Evolutionary conservation across 768 basidiomycete genomes (phyloP).

Genomic region (Suillus discolor): DNA sequence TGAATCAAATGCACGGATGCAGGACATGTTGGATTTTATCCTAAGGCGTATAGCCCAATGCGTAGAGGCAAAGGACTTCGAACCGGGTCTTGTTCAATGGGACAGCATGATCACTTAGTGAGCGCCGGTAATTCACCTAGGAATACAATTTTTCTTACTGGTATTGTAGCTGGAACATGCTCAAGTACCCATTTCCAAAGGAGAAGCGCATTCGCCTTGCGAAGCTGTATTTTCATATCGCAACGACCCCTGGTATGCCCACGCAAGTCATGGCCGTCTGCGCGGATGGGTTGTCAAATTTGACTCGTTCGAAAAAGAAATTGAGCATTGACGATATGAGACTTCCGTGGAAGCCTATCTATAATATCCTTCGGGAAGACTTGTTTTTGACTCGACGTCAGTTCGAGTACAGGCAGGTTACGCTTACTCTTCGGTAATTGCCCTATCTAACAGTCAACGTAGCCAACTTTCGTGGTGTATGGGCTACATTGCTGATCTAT

Average conservation of each 20-base stretch:
- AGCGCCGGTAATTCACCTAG: slow-evolving; percentile 30
- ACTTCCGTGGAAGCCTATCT: slow-evolving; percentile 82
- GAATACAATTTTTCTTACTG: slow-evolving; percentile 18
- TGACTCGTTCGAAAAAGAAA: slow-evolving; percentile 73
- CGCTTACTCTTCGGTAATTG: slow-evolving; percentile 3
- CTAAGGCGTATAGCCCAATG: slow-evolving; percentile 69
- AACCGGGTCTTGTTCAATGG: slow-evolving; percentile 80
- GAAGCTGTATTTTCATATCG: slow-evolving; percentile 78
- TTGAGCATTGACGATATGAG: slow-evolving; percentile 76
- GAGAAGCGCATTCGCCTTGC: slow-evolving; percentile 73
- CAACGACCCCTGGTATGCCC: slow-evolving; percentile 77
- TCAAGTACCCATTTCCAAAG: slow-evolving; percentile 87
- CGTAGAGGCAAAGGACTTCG: slow-evolving; percentile 80
- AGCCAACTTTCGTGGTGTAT: slow-evolving; percentile 80
- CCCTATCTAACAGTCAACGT: background rate
- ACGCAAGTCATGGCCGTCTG: slow-evolving; percentile 66
- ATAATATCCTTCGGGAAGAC: slow-evolving; percentile 67
- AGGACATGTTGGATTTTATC: slow-evolving; percentile 75
- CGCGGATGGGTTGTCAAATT: slow-evolving; percentile 59
- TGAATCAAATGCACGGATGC: slow-evolving; percentile 76
- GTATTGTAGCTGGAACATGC: slow-evolving; percentile 66
- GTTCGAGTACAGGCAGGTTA: slow-evolving; percentile 74
- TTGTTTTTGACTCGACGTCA: slow-evolving; percentile 77
- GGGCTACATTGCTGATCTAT: slow-evolving; percentile 68
- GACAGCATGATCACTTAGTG: slow-evolving; percentile 75